Base-by-base conservation (phyloP, 768 basidiomycete genomes). In the Suillus ampliporus region DNA sequence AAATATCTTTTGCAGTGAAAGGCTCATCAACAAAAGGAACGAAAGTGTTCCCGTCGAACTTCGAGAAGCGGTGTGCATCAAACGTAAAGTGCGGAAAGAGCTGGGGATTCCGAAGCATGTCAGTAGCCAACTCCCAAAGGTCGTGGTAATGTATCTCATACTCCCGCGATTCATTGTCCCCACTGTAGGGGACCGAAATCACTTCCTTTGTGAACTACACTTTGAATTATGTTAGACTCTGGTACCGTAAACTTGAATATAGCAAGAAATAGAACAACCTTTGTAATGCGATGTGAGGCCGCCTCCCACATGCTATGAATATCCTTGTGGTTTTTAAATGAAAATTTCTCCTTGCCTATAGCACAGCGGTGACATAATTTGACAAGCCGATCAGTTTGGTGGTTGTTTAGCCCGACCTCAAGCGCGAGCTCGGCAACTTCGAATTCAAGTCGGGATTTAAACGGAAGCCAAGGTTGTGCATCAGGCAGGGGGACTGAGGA, bases 1-100 rank as follows among this genome's bases (percentile, higher is more conserved):
- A 80, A 37, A 71, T 78, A 3, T 50, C 19, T n/a, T 78, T 50
- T 2, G 72, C 79, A 13, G 77, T 78, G 71, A 78, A 79, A 17
- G 80, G 78, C 53, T 82, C 76, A 56, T 77, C 61, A 28, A 72
- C 46, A 46, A 79, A 73, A 1, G 69, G 67, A 15, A 73, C 64
- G 56, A 72, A 80, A 3, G 40, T 11, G 8, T 60, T 46, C 0
- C 72, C 72, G 63, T 77, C 64, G 58, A 68, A 77, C 35, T 68
- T 73, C 58, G 58, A 80, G 7, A 67, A 60, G 11, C 52, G 61
- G 38, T 70, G 37, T 13, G 75, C 76, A 73, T 78, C 72, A 73
- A 77, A 79, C 21, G 65, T 61, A 60, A 74, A 72, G 11, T 70
- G 56, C 0, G 63, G 62, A 10, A 69, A 63, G 8, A 77, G 64